Base-by-base conservation (phyloP, 306 rosid genomes). In the Fagus crenata region DNA sequence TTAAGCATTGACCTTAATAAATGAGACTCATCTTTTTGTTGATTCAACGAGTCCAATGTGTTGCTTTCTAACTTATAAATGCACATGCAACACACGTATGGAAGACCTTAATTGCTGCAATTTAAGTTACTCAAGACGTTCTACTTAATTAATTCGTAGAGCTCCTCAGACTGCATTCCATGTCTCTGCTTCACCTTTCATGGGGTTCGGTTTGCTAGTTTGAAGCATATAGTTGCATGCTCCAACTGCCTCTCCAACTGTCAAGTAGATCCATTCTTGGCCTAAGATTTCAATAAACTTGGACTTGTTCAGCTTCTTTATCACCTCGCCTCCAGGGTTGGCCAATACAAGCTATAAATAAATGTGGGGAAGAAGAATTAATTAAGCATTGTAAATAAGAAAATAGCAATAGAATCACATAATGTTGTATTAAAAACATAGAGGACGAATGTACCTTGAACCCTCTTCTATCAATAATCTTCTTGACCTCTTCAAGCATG, bases 401-500 rank as follows among this genome's bases (percentile, higher is more conserved):
- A 76, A 51, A n/a, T 8, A 0, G 12, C 22, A 32, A 63, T 58
- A 80, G 43, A 68, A 13, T 17, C 4, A 15, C 56, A 60, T 33
- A 42, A 31, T 51, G 63, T 76, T 40, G 53, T 68, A 71, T 68
- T 8, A 22, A 65, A 53, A 72, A 43, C 69, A 31, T n/a, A 17
- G 14, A 8, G 8, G 39, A 81, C 56, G n/a, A 65, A 61, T 4
- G 72, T 6, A 96, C 99, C 86, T 89, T 89, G 12, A 86, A 89
- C 14, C 87, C 98, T 82, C 90, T 91, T 86, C 99, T 96, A 0
- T 92, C 94, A 18, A 81, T 41, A 41, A 73, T 72, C 86, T 92
- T 92, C 79, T 84, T 92, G 61, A 89, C 80, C 86, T 96, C 99
- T 56, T 96, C 98, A 81, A 96, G 77, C 99, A 96, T 92, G 86